Conservation (phyloP, 2,329 filamentous ascomycete species). For the Fusarium floridanum region DNA sequence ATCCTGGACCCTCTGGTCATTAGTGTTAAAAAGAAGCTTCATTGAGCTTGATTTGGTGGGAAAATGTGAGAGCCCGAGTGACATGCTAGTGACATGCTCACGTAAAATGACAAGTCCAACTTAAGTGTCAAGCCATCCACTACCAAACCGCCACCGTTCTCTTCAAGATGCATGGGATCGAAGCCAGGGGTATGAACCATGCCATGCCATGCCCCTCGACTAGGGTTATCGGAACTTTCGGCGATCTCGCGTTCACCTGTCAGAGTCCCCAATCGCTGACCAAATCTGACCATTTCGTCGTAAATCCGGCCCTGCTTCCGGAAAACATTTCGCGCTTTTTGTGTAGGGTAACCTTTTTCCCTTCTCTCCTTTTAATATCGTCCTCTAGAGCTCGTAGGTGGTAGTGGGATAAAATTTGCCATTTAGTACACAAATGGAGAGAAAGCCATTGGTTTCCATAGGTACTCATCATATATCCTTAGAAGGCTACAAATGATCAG, state of each 20-base stretch:
- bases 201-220: background rate
- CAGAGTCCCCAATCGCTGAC: background rate
- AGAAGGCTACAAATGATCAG: no score
- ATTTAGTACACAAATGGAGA: background rate
- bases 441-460: background rate
- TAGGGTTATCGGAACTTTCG: background rate
- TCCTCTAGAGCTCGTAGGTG: background rate
- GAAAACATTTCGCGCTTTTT: background rate
- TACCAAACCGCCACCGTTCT: background rate
- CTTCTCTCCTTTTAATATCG: background rate
- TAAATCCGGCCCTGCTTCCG: background rate
- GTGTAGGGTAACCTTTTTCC: background rate
- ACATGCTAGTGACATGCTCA: background rate
- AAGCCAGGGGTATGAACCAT: background rate
- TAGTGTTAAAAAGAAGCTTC: constrained; percentile 37
- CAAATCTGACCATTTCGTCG: background rate
- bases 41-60: constrained; percentile 2
- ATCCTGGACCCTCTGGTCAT: background rate
- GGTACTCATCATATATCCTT: background rate
- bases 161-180: background rate
- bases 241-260: background rate
- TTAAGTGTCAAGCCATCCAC: background rate
- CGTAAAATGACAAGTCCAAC: background rate
- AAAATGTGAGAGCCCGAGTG: background rate
- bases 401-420: background rate